Base-by-base conservation (phyloP, 441 rosid species). In the Gossypium schwendimanii region DNA sequence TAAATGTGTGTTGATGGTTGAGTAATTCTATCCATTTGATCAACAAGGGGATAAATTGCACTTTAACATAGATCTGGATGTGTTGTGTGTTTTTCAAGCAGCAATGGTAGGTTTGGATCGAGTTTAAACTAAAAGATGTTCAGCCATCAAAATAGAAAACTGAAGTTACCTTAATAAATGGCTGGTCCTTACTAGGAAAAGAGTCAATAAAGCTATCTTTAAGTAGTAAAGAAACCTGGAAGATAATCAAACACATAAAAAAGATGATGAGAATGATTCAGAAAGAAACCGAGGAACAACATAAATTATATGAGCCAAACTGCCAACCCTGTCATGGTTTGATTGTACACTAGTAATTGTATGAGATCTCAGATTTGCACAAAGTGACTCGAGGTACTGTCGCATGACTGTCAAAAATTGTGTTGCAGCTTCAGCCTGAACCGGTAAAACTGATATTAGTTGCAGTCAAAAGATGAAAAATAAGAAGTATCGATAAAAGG, bases 131-230 rank as follows among this genome's bases (percentile, higher is more conserved):
- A 18, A 63, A 44, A 41, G 21, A 45, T 12, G 21, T 23, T 36
- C 47, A 21, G 20, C 50, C 67, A 10, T 63, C 21, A 63, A 63
- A 39, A 6, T 15, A 63, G 24, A 72, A 54, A 36, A 15, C 58
- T 31, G 18, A 64, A 55, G 53, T 78, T 85, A 93, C 99, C 99
- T 86, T 91, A 76, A 95, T 66, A 74, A 95, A 95, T 54, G 94
- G 82, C 62, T 87, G 82, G 75, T 95, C 98, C 81, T 84, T 84
- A 50, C 76, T 72, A 50, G 91, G 89, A 81, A 95, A 95, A 50
- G 99, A 95, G 80, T 93, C 99, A 15, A 93, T 82, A 78, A 85
- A 91, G 81, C 97, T 95, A 84, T 95, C 98, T 77, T 95, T 95
- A 61, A 95, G 90, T 70, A 95, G 96, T 81, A 95, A 81, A 62